Conservation (phyloP, 352 stramenopile species). For the Phytophthora podocarpi region DNA sequence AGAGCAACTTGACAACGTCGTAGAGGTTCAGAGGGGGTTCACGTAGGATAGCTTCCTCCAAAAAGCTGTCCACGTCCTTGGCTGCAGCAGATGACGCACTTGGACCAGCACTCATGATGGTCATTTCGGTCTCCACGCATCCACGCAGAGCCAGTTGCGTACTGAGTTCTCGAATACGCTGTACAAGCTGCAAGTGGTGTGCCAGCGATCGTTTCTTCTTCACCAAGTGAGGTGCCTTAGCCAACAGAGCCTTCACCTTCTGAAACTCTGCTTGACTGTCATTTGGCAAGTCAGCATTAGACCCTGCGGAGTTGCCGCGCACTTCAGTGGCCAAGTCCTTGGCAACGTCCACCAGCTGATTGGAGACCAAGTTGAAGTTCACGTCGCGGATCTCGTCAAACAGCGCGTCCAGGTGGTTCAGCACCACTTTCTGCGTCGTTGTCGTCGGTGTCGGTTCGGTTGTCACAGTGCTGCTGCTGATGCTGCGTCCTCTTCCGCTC, state of each 20-base stretch:
- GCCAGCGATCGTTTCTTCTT: slow-evolving; percentile 74
- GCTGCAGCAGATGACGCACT: slow-evolving; percentile 40
- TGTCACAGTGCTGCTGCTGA: slow-evolving; percentile 4
- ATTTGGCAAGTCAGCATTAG: slow-evolving; percentile 16
- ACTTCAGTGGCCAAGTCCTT: slow-evolving; percentile 59
- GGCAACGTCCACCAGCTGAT: slow-evolving; percentile 53
- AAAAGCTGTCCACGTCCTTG: slow-evolving; percentile 69
- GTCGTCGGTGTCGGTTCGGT: neutral
- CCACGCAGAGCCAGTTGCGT: slow-evolving; percentile 59
- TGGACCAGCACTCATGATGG: slow-evolving; percentile 71
- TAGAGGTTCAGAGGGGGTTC: slow-evolving; percentile 72
- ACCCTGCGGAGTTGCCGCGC: slow-evolving; percentile 28
- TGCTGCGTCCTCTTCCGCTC: slow-evolving; percentile 12
- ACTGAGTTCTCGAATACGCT: slow-evolving; percentile 65
- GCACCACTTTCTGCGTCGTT: slow-evolving; percentile 55
- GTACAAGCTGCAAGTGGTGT: slow-evolving; percentile 70
- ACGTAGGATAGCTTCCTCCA: slow-evolving; percentile 73
- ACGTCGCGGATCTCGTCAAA: slow-evolving; percentile 77
- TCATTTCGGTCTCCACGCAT: slow-evolving; percentile 82
- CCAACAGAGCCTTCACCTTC: slow-evolving; percentile 53
- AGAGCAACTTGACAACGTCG: slow-evolving; percentile 80
- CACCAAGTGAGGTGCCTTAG: slow-evolving; percentile 73
- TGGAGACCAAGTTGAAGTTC: slow-evolving; percentile 77
- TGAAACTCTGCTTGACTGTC: slow-evolving; percentile 42
- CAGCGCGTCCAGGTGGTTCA: slow-evolving; percentile 75